Base-by-base conservation (phyloP, 1,139 yeast species). In the Yamadazyma mexicana region DNA sequence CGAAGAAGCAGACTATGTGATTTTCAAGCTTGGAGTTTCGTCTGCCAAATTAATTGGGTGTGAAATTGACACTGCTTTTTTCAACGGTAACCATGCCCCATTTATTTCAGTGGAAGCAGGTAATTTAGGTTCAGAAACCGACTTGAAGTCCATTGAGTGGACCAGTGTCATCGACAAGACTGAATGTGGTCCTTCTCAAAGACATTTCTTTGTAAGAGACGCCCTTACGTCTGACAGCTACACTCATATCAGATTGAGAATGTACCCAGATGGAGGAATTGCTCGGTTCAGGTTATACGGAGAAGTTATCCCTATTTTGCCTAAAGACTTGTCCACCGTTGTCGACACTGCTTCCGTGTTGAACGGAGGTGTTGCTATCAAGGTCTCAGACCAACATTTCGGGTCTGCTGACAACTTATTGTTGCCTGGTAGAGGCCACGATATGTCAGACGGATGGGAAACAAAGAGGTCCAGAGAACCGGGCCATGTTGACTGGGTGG, bases 361-460 rank as follows among this genome's bases (percentile, higher is more conserved):
- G 40, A 82, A 83, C 56, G 98, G 98, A 45, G 98, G 96, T 47
- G 89, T 88, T 29, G 94, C 94, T 24, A 78, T 87, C 33, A 69
- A 78, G 16, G 79, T 78, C 50, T 85, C 95, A 2, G 97, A 91
- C 64, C 95, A 91, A 65, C 97, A 89, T 64, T 91, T 91, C 57
- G 95, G 96, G 29, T 76, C 89, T 31, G 95, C 91, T 29, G 94
- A 86, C 60, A 91, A 91, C 64, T 70, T 91, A 49, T 67, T 91
- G 42, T 73, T 92, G 43, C 96, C 97, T 3, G 98, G 98, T 9
- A 79, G 97, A 47, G 98, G 98, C 35, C 79, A 75, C 51, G 96
- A 91, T 62, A 91, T 92, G 98, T 81, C 95, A 35, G 97, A 92
- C 56, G 98, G 98, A 12, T 91, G 98, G 98, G 98, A 91, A 62